A percentile compares a stretch with the other conserved stretches of the same genome.
Evolutionary conservation across 306 rosid species (phyloP).

Genomic region (Rubus parviflorus): DNA sequence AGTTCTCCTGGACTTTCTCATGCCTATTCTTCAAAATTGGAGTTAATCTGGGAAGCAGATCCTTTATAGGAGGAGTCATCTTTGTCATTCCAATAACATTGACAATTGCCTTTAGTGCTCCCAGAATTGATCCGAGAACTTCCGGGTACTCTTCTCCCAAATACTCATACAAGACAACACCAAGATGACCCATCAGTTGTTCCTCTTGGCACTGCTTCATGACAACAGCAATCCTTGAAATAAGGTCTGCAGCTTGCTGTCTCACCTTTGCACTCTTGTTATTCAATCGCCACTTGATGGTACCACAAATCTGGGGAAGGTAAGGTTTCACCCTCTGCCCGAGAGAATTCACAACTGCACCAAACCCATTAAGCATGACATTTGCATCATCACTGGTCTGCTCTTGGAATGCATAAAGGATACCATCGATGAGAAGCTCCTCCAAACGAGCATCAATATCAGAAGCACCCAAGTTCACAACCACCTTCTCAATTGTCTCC

Average conservation of each 20-base stretch:
- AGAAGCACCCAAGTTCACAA: slow-evolving; percentile 83
- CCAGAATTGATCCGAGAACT: slow-evolving; percentile 89
- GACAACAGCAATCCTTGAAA: slow-evolving; percentile 91
- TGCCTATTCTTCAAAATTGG: slow-evolving; percentile 97
- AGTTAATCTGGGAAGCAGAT: slow-evolving; percentile 89
- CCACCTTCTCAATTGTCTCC: slow-evolving; percentile 98
- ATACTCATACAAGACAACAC: slow-evolving; percentile 92
- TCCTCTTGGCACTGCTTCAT: slow-evolving; percentile 99
- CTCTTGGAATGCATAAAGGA: slow-evolving; percentile 97
- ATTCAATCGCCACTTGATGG: slow-evolving; percentile 93
- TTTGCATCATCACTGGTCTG: slow-evolving; percentile 99
- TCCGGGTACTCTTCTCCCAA: slow-evolving; percentile 97
- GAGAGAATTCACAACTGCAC: slow-evolving; percentile 92
- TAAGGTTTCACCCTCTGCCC: slow-evolving; percentile 93
- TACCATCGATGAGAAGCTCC: slow-evolving; percentile 92
- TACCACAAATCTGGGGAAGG: slow-evolving; percentile 97
- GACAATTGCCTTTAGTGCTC: slow-evolving; percentile 94
- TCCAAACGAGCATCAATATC: slow-evolving; percentile 91
- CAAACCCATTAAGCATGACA: slow-evolving; percentile 96
- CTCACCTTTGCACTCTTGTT: slow-evolving; percentile 97
- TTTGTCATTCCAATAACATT: slow-evolving; percentile 98
- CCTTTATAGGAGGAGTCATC: slow-evolving; percentile 99
- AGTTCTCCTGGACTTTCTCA: slow-evolving; percentile 95
- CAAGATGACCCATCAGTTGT: slow-evolving; percentile 97
- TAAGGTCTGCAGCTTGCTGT: slow-evolving; percentile 96